These are phyloP conservation scores for Epipyxis sp. DNA, from an alignment of 108 stramenopile species.

Conservation along the genomic window DNA sequence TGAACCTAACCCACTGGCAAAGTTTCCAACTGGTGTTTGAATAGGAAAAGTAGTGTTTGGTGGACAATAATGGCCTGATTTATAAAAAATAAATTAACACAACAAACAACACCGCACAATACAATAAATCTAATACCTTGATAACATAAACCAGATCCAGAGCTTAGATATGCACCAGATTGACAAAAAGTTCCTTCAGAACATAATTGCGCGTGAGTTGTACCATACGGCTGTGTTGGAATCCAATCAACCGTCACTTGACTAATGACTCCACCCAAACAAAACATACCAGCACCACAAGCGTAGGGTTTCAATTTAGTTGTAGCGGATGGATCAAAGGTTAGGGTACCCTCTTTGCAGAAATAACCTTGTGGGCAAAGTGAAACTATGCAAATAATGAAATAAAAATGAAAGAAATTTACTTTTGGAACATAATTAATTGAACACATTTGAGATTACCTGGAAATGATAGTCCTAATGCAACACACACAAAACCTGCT, in stretches of 20 bases:
- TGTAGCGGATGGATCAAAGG: constrained; percentile 57
- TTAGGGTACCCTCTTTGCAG: constrained; percentile 69
- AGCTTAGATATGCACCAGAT: constrained; percentile 57
- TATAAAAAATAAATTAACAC: no score
- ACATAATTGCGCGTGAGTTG: constrained; percentile 67
- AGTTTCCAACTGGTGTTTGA: constrained; percentile 66
- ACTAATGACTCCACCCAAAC: constrained; percentile 72
- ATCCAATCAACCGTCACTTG: constrained; percentile 63
- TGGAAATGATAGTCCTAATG: constrained; percentile 63
- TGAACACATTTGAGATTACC: no score
- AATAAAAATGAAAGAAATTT: no score
- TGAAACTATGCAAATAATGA: no score
- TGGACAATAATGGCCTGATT: constrained; percentile 81
- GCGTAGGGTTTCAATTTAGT: constrained; percentile 52
- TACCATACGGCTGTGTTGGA: constrained; percentile 55
- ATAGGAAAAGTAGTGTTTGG: constrained; percentile 60
- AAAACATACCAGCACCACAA: constrained; percentile 69
- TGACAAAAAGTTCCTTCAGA: constrained; percentile 71
- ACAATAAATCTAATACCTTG: no score
- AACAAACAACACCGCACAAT: no score
- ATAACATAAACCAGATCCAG: constrained; percentile 64
- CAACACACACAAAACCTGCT: constrained; percentile 72
- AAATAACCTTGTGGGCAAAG: constrained; percentile 72
- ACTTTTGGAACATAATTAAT: no score
- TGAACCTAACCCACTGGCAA: constrained; percentile 57